Base-by-base conservation (phyloP, 495 filamentous ascomycete genomes). In the Talaromyces borbonicus region DNA sequence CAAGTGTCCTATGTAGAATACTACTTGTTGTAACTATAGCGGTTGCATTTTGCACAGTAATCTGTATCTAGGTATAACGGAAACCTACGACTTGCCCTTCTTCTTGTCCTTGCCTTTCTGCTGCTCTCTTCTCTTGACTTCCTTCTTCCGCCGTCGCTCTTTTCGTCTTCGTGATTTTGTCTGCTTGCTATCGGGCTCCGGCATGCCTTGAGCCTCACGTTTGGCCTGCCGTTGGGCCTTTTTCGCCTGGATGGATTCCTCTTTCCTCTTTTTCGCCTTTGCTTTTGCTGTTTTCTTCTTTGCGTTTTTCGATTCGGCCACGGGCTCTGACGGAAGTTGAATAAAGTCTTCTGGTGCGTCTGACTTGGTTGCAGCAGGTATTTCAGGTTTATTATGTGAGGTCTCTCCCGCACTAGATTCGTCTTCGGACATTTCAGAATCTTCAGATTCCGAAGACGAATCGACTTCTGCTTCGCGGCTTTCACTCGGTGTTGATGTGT, bases 141-240 rank as follows among this genome's bases (percentile, higher is more conserved):
- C 46, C 48, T 72, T 70, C 52, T 66, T 70, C 44, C 62, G 51
- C 24, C 59, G 56, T 41, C 67, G 55, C n/a, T 67, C 58, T 41
- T 66, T 64, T 31, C 63, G 47, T 8, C 15, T 63, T 14, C 49
- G 42, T 9, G 59, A 53, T 32, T 49, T 52, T 20, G 47, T 56
- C 16, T 58, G 56, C 8, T 59, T 52, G 35, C 27, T 43, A 22
- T 42, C 15, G 2, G 22, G 14, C 15, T 43, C 26, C 9, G 31
- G 43, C 19, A 38, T 22, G 12, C 43, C 43, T 9, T 46, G 15
- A 8, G 12, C 37, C 18, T 27, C 24, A 32, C 46, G 20, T 27
- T 29, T 49, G 16, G 22, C 46, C 47, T 31, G n/a, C 7, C 33
- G 22, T 24, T 39, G 33, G 7, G 46, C 33, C 18, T 48, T 48